Conservation (phyloP, 2,329 filamentous ascomycete genomes). For the Botrytis elliptica region DNA sequence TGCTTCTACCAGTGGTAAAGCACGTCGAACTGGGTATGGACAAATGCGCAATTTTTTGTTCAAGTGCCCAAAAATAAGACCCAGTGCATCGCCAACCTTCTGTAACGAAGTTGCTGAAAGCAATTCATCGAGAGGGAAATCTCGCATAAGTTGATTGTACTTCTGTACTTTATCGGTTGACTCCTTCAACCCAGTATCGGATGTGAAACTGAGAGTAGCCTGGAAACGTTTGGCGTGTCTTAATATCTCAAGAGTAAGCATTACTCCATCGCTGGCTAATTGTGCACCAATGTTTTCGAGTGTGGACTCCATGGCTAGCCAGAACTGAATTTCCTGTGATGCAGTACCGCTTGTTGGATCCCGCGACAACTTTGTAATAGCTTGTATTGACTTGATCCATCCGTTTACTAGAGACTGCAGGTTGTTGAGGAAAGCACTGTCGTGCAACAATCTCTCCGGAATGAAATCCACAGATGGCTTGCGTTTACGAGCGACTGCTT, state of each 20-base stretch:
- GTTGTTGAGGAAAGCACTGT: slow-evolving; percentile 90
- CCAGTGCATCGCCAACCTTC: slow-evolving; percentile 85
- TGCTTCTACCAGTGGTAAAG: slow-evolving; percentile 90
- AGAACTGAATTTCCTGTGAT: slow-evolving; percentile 98
- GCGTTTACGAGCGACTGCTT: slow-evolving; percentile 64
- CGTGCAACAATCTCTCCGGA: slow-evolving; percentile 71
- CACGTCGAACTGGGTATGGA: slow-evolving; percentile 89
- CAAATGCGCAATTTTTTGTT: slow-evolving; percentile 98
- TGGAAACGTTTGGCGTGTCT: slow-evolving; percentile 98
- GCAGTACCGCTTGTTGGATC: slow-evolving; percentile 77
- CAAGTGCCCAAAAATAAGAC: slow-evolving; percentile 87
- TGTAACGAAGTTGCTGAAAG: slow-evolving; percentile 85
- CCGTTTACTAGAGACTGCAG: slow-evolving; percentile 91
- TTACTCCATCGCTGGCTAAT: slow-evolving; percentile 82
- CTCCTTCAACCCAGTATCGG: slow-evolving; percentile 94
- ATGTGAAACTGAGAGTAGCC: slow-evolving; percentile 92
- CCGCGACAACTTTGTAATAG: slow-evolving; percentile 89
- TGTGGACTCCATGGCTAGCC: slow-evolving; percentile 94
- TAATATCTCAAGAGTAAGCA: slow-evolving; percentile 88
- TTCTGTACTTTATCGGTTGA: slow-evolving; percentile 95
- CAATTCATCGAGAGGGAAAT: slow-evolving; percentile 93
- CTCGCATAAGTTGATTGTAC: slow-evolving; percentile 98
- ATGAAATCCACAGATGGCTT: slow-evolving; percentile 79
- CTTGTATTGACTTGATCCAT: slow-evolving; percentile 98
- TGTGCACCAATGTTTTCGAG: slow-evolving; percentile 90